Base-by-base conservation (phyloP, 2,329 filamentous ascomycete species). In the Fusarium coffeatum region DNA sequence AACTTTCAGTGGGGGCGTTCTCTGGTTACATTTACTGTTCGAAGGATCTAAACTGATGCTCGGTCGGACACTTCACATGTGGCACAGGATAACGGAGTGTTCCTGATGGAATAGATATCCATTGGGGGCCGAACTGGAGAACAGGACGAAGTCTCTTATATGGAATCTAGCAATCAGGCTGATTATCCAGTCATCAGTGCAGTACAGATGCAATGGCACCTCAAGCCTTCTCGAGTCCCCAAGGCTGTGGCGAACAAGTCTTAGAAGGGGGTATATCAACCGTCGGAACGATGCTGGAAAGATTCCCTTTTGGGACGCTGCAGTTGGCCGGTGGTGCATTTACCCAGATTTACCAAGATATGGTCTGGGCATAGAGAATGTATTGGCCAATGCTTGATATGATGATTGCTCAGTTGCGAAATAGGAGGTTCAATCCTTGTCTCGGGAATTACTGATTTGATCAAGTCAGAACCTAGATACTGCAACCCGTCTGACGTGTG, bases 221-320 rank as follows among this genome's bases (percentile, higher is more conserved):
- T 37, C 25, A 16, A 43, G 32, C 45, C 25, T 30, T 59, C 10
- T 6, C 30, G 54, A 65, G 47, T 28, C 54, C 12, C 13, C 20
- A 34, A 43, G 41, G 15, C n/a, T 27, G 47, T 48, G 23, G 28
- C 40, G 20, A 43, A 3, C 25, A 32, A 10, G 8, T 2, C n/a
- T 41, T 23, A 30, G 12, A 41, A 55, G 25, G 28, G 32, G 34
- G 27, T 30, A 47, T 64, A 34, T 43, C 28, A 42, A 34, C 20
- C 43, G 47, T 30, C 55, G 48, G 55, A 61, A 66, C 25, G 25
- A 34, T 23, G 48, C 12, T 55, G 18, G 48, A 49, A 23, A 41
- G 48, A 61, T 66, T 23, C 47, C 62, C 42, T 41, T 49, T 47
- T 55, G n/a, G 54, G 62, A 48, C 9, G 37, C 64, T 66, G 63